Base-by-base conservation (phyloP, 1,139 yeast species). In the Magnusiomyces sp. region DNA sequence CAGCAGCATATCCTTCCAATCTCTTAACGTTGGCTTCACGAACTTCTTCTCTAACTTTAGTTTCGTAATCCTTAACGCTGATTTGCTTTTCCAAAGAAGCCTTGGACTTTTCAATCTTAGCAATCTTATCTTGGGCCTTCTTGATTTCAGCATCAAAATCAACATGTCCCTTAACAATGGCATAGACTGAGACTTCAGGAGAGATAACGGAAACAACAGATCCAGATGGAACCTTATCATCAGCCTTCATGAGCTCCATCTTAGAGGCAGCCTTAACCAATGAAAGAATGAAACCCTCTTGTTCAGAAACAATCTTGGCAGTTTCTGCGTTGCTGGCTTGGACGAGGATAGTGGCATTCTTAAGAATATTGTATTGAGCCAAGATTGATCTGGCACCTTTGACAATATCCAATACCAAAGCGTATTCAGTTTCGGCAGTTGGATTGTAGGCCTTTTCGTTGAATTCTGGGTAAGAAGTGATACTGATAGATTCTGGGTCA, bases 381-480 rank as follows among this genome's bases (percentile, higher is more conserved):
- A 92, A 76, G 65, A 92, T 74, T 19, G 97, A 90, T 73, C 98
- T 83, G 43, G 96, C 89, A 61, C 85, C 85, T 73, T 87, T 88
- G 58, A 95, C 90, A 61, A 88, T 81, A 54, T 85, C 92, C 68
- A 92, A 74, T 42, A 89, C 82, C 61, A 87, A 74, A 58, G 88
- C 92, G 67, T 92, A 92, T 50, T 83, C 92, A 50, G 75, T 72
- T 55, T 76, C 80, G 16, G 95, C 79, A 59, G 76, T 74, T 42
- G 65, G 71, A 62, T 89, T 80, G 63, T 79, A 81, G 58, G 79
- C 84, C 54, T 77, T 77, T 47, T 72, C 62, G 50, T 72, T 72
- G 68, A 74, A 85, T 51, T 71, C 76, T 53, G 98, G 98, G 72
- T 81, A 92, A 50, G 74, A 62, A 44, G 97, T 95, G 63, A 80